These are phyloP conservation scores for Moniliella sp. DNA, from an alignment of 1,284 basidiomycete genomes.

Conservation along the genomic window DNA sequence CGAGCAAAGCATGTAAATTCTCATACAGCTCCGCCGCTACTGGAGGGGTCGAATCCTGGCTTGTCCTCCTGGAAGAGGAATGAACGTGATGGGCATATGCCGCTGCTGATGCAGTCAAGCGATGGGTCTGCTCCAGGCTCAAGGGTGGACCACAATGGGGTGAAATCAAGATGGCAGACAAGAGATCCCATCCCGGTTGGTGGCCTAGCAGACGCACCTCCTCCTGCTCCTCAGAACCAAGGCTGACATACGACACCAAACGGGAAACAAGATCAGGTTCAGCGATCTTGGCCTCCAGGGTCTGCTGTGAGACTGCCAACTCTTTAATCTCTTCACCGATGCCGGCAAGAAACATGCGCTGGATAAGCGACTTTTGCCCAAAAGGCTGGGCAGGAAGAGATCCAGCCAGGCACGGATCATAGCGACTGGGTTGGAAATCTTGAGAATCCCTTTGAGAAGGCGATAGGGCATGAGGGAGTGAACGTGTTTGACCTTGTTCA, in stretches of 20 bases:
- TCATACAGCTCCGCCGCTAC: slow-evolving; percentile 31
- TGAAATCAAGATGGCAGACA: slow-evolving; percentile 62
- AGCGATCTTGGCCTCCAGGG: slow-evolving; percentile 66
- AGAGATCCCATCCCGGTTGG: slow-evolving; percentile 54
- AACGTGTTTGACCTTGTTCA: slow-evolving; percentile 67
- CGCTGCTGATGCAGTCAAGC: no score
- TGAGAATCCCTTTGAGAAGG: slow-evolving; percentile 70
- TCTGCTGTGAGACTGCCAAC: slow-evolving; percentile 61
- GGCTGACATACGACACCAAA: slow-evolving; percentile 61
- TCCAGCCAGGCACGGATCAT: slow-evolving; percentile 87
- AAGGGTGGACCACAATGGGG: no score
- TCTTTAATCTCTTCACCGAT: slow-evolving; percentile 67
- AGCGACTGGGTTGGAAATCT: slow-evolving; percentile 78
- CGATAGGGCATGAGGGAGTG: slow-evolving; percentile 97
- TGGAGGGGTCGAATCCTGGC: no score
- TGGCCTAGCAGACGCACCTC: slow-evolving; percentile 33
- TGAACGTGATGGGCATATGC: no score
- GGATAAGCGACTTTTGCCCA: slow-evolving; percentile 57
- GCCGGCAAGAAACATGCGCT: slow-evolving; percentile 78
- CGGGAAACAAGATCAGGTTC: slow-evolving; percentile 72
- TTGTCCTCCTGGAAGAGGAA: no score
- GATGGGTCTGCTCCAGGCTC: no score
- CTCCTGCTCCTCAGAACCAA: slow-evolving; percentile 65
- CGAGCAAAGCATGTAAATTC: slow-evolving; percentile 27
- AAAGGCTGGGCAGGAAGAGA: slow-evolving; percentile 92